These are phyloP conservation scores for Botrytis galanthina DNA, from an alignment of 2,329 filamentous ascomycete genomes.

Conservation along the genomic window DNA sequence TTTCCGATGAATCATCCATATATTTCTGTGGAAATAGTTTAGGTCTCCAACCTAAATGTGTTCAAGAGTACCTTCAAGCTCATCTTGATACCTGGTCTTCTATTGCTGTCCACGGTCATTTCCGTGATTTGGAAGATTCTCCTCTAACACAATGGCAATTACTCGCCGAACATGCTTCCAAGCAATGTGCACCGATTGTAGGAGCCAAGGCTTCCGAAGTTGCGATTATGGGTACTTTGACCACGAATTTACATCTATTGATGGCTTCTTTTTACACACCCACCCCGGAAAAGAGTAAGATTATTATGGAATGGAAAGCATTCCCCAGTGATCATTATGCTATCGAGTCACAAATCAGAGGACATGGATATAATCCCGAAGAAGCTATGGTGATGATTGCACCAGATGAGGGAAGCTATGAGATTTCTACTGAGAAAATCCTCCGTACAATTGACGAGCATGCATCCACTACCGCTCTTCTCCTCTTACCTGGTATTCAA, in stretches of 20 bases:
- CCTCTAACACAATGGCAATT: constrained; percentile 72
- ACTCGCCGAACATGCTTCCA: constrained; percentile 71
- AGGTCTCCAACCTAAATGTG: constrained; percentile 74
- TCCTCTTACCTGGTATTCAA: constrained; percentile 83
- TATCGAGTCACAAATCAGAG: constrained; percentile 20
- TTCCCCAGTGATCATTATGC: constrained; percentile 78
- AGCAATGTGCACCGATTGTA: constrained; percentile 68
- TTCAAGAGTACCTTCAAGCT: constrained; percentile 62
- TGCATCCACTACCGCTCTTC: constrained; percentile 67
- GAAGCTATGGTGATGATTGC: constrained; percentile 73
- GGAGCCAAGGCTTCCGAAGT: constrained; percentile 72
- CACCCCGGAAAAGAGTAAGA: constrained; percentile 58
- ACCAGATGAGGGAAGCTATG: constrained; percentile 55
- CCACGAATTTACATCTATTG: constrained; percentile 65
- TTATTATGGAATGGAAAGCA: constrained; percentile 74
- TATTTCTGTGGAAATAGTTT: constrained; percentile 92
- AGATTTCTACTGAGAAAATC: constrained; percentile 69
- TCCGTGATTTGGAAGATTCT: constrained; percentile 65
- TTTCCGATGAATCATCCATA: constrained; percentile 49
- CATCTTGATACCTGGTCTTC: constrained; percentile 83
- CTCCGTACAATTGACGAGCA: constrained; percentile 72
- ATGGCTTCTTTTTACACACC: constrained; percentile 70
- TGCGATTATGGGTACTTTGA: constrained; percentile 85
- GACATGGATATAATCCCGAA: constrained; percentile 47
- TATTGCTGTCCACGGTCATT: constrained; percentile 83